A percentile compares a stretch with the other conserved stretches of the same genome.
Conservation (phyloP, 495 filamentous ascomycete genomes). For the Neohortaea acidophila region DNA sequence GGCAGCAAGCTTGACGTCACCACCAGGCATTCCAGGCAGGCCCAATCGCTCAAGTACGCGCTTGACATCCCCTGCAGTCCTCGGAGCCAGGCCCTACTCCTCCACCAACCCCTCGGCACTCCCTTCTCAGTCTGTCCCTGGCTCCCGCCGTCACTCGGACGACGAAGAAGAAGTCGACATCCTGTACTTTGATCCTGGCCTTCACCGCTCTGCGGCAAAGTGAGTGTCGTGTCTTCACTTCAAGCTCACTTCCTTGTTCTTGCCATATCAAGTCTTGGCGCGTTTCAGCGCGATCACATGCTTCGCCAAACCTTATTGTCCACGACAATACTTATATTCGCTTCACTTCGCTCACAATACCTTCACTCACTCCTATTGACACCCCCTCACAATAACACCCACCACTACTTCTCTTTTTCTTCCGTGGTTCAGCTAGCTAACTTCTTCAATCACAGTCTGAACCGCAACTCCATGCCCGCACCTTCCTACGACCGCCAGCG, state of each 20-base stretch:
- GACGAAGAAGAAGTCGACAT: constrained; percentile 58
- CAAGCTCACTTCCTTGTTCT: background rate
- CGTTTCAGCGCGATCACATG: background rate
- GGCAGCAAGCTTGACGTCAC: constrained; percentile 64
- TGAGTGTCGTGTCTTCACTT: constrained; percentile 34
- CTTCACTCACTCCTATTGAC: constrained; percentile 1
- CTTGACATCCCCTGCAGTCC: constrained; percentile 44
- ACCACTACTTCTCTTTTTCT: constrained; percentile 1
- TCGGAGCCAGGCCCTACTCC: constrained; percentile 37
- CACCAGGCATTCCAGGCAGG: constrained; percentile 59
- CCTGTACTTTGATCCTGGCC: constrained; percentile 26
- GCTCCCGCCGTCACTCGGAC: constrained; percentile 69
- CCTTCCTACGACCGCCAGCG: constrained; percentile 45
- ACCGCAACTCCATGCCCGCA: constrained; percentile 83
- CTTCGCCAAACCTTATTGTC: background rate
- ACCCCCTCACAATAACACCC: constrained; percentile 5
- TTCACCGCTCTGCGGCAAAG: constrained; percentile 48
- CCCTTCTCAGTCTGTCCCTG: constrained; percentile 72
- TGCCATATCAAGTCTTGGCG: background rate
- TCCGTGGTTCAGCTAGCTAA: constrained; percentile 6
- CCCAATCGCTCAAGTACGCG: constrained; percentile 58
- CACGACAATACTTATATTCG: background rate
- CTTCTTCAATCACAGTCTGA: constrained; percentile 36
- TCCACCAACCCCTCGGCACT: constrained; percentile 36
- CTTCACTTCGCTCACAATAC: constrained; percentile 3